Evolutionary conservation across 2,329 filamentous ascomycete species (phyloP).

Genomic region (Nigrospora oryzae): DNA sequence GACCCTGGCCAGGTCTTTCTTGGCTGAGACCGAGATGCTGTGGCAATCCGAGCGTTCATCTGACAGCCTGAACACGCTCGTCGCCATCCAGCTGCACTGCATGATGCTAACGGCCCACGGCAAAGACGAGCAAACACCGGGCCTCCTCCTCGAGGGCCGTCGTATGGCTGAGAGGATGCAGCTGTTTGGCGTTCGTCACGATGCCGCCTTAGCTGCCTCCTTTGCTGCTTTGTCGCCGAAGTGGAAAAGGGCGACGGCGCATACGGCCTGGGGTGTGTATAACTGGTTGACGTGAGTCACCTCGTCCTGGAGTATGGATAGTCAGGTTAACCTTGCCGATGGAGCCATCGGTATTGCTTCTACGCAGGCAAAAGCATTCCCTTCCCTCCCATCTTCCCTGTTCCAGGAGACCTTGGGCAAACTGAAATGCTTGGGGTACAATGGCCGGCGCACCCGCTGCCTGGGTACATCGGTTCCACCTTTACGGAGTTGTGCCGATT

Average conservation of each 20-base stretch:
- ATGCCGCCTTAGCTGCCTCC: background rate
- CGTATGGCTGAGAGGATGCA: background rate
- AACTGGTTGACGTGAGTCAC: conserved; percentile 1
- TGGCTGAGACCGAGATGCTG: background rate
- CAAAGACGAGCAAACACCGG: background rate
- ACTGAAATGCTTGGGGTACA: background rate
- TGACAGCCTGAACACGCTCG: background rate
- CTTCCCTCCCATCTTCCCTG: no score
- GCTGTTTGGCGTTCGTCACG: conserved; percentile 1
- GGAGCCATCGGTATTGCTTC: no score
- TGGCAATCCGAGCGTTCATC: background rate
- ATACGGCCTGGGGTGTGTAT: conserved; percentile 2
- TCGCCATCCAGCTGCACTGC: background rate
- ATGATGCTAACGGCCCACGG: background rate
- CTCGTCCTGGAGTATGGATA: no score
- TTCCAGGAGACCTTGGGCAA: background rate
- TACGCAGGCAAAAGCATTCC: no score
- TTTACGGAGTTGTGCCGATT: conserved; percentile 9
- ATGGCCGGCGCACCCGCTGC: conserved; percentile 5
- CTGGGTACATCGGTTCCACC: conserved; percentile 8
- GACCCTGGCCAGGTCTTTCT: background rate
- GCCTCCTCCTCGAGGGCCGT: background rate
- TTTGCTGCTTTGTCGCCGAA: background rate
- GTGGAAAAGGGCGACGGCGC: conserved; percentile 1
- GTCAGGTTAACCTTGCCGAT: no score